Percentiles rank a stretch among this genome's conserved stretches.
These are phyloP conservation scores for Xerocomus brunneocitrinus DNA, from an alignment of 768 basidiomycete species.

Conservation along the genomic window DNA sequence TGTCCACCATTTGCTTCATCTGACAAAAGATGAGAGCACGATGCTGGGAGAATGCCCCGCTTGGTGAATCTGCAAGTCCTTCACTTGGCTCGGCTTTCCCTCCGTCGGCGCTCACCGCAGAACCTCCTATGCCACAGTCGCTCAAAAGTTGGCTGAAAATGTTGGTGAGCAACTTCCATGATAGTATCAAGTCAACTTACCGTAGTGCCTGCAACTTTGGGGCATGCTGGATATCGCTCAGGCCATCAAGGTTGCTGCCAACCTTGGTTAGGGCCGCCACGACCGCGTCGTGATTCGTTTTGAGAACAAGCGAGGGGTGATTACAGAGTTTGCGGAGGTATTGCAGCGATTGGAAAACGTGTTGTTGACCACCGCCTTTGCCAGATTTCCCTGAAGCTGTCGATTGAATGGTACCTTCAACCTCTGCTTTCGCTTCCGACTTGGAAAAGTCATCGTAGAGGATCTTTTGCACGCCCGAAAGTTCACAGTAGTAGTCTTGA, in stretches of 20 bases:
- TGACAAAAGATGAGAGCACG: constrained; percentile 99
- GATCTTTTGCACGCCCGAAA: constrained; percentile 89
- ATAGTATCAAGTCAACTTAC: constrained; percentile 41
- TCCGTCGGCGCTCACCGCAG: constrained; percentile 42
- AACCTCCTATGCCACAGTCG: constrained; percentile 89
- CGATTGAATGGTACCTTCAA: constrained; percentile 59
- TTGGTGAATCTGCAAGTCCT: constrained; percentile 41
- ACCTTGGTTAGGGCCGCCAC: constrained; percentile 53
- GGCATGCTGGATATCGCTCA: constrained; percentile 85
- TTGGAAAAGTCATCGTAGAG: constrained; percentile 92
- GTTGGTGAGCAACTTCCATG: constrained; percentile 4
- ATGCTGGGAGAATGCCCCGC: constrained; percentile 79
- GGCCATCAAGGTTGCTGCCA: constrained; percentile 38
- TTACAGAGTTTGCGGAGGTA: constrained; percentile 98
- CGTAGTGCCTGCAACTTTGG: constrained; percentile 89
- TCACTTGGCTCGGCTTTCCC: constrained; percentile 68
- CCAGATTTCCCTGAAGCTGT: constrained; percentile 30
- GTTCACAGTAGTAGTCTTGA: constrained; percentile 98
- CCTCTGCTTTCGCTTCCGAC: constrained; percentile 64
- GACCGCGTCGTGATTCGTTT: constrained; percentile 58
- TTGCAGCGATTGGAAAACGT: constrained; percentile 95
- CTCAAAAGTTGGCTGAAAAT: constrained; percentile 75
- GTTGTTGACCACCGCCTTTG: constrained; percentile 57
- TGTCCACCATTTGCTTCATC: constrained; percentile 98
- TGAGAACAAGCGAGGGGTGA: constrained; percentile 89